Conservation (phyloP, 306 rosid genomes). For the Carpinus fangiana region DNA sequence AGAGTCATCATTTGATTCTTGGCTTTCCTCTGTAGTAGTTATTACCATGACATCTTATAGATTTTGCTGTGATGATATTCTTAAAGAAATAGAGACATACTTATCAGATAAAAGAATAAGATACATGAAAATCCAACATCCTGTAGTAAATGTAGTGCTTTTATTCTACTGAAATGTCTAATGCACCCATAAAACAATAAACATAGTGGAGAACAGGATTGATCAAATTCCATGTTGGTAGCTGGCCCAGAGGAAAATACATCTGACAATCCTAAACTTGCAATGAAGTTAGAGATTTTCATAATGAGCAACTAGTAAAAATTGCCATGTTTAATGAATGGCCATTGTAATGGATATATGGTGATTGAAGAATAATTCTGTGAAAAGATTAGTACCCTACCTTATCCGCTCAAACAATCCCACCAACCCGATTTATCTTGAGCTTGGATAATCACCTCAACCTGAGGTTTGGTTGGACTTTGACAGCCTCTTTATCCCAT, state of each 20-base stretch:
- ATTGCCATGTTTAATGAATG: background rate
- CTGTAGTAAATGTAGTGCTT: background rate
- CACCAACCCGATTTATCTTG: background rate
- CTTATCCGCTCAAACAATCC: background rate
- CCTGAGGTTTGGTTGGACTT: background rate
- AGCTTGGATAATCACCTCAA: background rate
- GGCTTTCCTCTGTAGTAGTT: background rate
- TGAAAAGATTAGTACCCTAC: too few relatives aligned
- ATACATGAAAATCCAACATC: background rate
- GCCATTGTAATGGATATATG: too few relatives aligned
- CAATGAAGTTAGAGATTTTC: background rate
- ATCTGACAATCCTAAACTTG: background rate
- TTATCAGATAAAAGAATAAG: background rate
- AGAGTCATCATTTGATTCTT: background rate
- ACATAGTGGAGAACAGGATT: background rate
- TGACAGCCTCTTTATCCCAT: background rate
- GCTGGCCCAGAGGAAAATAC: background rate
- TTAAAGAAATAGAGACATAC: background rate
- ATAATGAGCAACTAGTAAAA: background rate
- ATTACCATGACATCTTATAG: background rate
- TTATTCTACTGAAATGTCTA: background rate
- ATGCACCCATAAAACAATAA: background rate
- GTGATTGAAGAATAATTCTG: too few relatives aligned
- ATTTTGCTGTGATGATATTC: background rate
- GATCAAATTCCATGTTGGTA: background rate